Evolutionary conservation across 306 rosid genomes (phyloP).

Genomic region (Vigna mungo): DNA sequence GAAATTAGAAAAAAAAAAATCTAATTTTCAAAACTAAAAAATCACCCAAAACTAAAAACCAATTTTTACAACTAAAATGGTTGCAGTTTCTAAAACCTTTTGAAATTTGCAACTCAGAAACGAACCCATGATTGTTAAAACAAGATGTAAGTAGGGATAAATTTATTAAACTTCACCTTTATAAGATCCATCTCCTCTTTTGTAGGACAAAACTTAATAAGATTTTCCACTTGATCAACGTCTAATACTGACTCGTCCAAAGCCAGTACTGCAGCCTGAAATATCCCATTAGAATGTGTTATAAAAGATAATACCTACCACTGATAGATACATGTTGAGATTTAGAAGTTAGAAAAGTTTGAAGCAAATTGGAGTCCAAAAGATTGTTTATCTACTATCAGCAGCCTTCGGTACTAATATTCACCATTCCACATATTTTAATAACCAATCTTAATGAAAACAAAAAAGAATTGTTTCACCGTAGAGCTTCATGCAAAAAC

Average conservation of each 20-base stretch:
- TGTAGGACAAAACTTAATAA: constrained; percentile 94
- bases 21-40: no score
- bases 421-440: constrained; percentile 4
- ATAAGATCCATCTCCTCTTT: constrained; percentile 98
- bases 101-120: background rate
- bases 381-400: constrained; percentile 25
- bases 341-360: constrained; percentile 31
- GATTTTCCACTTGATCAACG: constrained; percentile 97
- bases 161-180: constrained; percentile 65
- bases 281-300: constrained; percentile 43
- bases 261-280: constrained; percentile 92
- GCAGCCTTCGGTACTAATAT: constrained; percentile 21
- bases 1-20: no score
- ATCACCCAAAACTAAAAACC: no score
- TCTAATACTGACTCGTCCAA: constrained; percentile 93
- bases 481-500: constrained; percentile 31
- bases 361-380: constrained; percentile 29
- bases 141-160: constrained; percentile 34
- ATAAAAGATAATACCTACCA: constrained; percentile 39
- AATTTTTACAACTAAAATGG: no score
- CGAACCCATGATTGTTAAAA: constrained; percentile 13
- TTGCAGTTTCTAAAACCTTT: no score
- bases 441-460: constrained; percentile 24
- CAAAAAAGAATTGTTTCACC: constrained; percentile 4
- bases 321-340: constrained; percentile 28